These are phyloP conservation scores for Termitomyces heimii DNA, from an alignment of 768 basidiomycete genomes.

Conservation along the genomic window DNA sequence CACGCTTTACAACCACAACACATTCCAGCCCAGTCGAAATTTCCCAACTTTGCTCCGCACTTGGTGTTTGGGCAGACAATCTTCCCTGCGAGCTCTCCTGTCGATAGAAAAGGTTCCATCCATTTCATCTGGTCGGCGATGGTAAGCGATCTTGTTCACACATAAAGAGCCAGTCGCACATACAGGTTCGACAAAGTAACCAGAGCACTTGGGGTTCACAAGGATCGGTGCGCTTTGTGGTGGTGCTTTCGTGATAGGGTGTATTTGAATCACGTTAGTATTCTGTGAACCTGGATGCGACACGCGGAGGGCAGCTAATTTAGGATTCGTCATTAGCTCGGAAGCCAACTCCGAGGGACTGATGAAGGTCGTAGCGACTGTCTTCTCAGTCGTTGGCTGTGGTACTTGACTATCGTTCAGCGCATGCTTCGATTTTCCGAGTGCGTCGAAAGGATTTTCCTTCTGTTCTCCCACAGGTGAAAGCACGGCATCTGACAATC, in stretches of 20 bases:
- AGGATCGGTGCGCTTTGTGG: slow-evolving; percentile 61
- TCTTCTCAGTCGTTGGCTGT: slow-evolving; percentile 7
- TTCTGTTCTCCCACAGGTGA: slow-evolving; percentile 17
- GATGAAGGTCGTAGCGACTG: slow-evolving; percentile 24
- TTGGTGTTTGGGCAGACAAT: slow-evolving; percentile 89
- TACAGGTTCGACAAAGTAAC: slow-evolving; percentile 96
- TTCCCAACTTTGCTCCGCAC: slow-evolving; percentile 88
- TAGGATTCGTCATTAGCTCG: slow-evolving; percentile 36
- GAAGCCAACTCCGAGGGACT: slow-evolving; percentile 34
- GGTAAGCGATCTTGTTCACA: not conserved
- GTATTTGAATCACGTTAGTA: slow-evolving; percentile 14
- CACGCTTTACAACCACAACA: slow-evolving; percentile 89
- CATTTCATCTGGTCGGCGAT: slow-evolving; percentile 67
- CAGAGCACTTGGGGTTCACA: slow-evolving; percentile 81
- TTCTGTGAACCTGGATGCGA: slow-evolving; percentile 1
- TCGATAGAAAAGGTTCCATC: slow-evolving; percentile 83
- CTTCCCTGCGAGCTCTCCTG: slow-evolving; percentile 82
- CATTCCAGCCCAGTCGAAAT: slow-evolving; percentile 95
- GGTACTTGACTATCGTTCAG: slow-evolving; percentile 2
- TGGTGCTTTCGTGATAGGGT: slow-evolving; percentile 16
- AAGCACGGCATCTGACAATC: slow-evolving; percentile 36
- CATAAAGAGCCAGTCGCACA: not conserved
- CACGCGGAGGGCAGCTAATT: slow-evolving; percentile 33
- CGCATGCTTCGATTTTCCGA: slow-evolving; percentile 8
- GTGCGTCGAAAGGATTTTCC: slow-evolving; percentile 11